Percentiles rank a stretch among this genome's conserved stretches.
These are phyloP conservation scores for Penicillium crystallinum DNA, from an alignment of 495 filamentous ascomycete species.

Conservation along the genomic window DNA sequence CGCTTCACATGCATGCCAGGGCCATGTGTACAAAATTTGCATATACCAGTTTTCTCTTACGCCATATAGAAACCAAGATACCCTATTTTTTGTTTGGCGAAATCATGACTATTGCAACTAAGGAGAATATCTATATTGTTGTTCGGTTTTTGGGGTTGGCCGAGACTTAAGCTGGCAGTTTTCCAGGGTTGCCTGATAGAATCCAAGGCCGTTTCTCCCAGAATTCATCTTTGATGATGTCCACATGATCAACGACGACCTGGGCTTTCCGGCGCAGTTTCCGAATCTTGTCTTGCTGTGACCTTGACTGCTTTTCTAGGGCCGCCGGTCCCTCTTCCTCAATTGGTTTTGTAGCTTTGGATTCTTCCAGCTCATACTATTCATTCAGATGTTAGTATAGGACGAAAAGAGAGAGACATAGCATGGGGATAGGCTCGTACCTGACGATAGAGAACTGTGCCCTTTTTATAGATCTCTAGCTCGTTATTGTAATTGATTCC, in stretches of 20 bases:
- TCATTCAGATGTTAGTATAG: slow-evolving; percentile 7
- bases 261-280: slow-evolving; percentile 70
- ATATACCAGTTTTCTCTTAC: slow-evolving; percentile 16
- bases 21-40: slow-evolving; percentile 5
- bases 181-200: slow-evolving; percentile 67
- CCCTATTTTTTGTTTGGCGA: slow-evolving; percentile 24
- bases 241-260: slow-evolving; percentile 76
- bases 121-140: background rate
- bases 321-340: slow-evolving; percentile 9
- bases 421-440: slow-evolving; percentile 40
- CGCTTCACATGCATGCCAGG: slow-evolving; percentile 2
- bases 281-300: slow-evolving; percentile 69
- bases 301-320: slow-evolving; percentile 54
- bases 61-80: slow-evolving; percentile 33
- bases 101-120: slow-evolving; percentile 8
- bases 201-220: slow-evolving; percentile 87
- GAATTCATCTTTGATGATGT: slow-evolving; percentile 92
- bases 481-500: slow-evolving; percentile 97
- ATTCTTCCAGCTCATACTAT: slow-evolving; percentile 40
- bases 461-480: slow-evolving; percentile 85
- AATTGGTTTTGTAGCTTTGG: slow-evolving; percentile 12
- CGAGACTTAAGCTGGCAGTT: slow-evolving; percentile 50
- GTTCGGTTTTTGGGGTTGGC: background rate
- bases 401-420: background rate
- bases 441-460: slow-evolving; percentile 81